Base-by-base conservation (phyloP, 2,329 filamentous ascomycete genomes). In the Epichloe gansuensis region DNA sequence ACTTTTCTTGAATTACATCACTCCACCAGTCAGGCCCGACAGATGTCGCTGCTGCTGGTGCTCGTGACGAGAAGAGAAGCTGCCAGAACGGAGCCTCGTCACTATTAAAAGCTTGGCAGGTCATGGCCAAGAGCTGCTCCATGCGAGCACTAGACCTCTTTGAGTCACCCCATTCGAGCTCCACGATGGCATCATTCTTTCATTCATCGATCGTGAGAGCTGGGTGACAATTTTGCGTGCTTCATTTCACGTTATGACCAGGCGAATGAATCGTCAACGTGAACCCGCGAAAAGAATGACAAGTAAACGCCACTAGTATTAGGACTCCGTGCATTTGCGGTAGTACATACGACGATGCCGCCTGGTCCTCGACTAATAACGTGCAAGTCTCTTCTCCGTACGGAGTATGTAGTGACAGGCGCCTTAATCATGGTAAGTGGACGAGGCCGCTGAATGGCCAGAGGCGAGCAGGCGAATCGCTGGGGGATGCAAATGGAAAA, bases 141-240 rank as follows among this genome's bases (percentile, higher is more conserved):
- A 51, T 21, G 17, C n/a, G 34, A 34, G 34, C 35, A 47, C 49
- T 9, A 40, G 17, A 36, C 21, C 47, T 6, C 25, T 38, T 31
- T 48, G 52, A 51, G 52, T 55, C 54, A 55, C 47, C 49, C 51
- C 47, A 27, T 45, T 47, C 27, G 42, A 34, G 43, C 39, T 42
- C 38, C 25, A 40, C 41, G 40, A 53, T 55, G 51, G 46, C 54
- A 54, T 54, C 52, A 55, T 55, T 13, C 17, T 39, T 31, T 31
- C 8, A 3, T 31, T 9, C 8, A 11, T 31, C 1, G 40, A 44
- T 50, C 35, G 49, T 54, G 54, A 50, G 39, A 52, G 31, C 46
- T 35, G 17, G 17, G 13, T 34, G 41, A 47, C 21, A n/a, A 7
- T 41, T 34, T 54, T 39, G 40, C 50, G 52, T 54, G 49, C 49